phyloP scores from a whole-genome alignment of 2,329 filamentous ascomycete genomes.

The Plenodomus lindquistii region DNA sequence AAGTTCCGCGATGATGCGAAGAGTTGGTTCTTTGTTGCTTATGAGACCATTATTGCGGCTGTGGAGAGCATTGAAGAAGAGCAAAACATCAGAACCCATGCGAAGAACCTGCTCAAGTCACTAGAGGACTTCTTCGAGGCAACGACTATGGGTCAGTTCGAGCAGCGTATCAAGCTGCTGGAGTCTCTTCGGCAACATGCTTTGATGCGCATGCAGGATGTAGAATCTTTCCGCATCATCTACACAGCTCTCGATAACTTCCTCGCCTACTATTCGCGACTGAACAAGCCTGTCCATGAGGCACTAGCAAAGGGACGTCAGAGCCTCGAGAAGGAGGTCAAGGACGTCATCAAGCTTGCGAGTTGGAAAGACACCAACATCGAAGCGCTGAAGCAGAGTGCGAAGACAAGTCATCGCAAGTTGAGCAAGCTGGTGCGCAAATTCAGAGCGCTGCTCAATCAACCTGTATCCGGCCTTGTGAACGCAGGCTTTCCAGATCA shows the following conservation, averaged over 20 bases:
- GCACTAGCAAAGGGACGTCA: slow-evolving; percentile 68
- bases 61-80: slow-evolving; percentile 66
- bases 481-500: slow-evolving; percentile 38
- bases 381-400: slow-evolving; percentile 82
- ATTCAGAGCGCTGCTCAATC: slow-evolving; percentile 77
- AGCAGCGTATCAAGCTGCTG: slow-evolving; percentile 72
- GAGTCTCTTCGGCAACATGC: slow-evolving; percentile 66
- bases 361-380: slow-evolving; percentile 99
- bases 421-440: slow-evolving; percentile 90
- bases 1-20: slow-evolving; percentile 78
- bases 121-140: slow-evolving; percentile 78
- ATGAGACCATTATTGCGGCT: slow-evolving; percentile 81
- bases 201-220: slow-evolving; percentile 61
- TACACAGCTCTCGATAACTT: slow-evolving; percentile 74
- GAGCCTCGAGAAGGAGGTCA: slow-evolving; percentile 87
- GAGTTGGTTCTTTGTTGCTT: slow-evolving; percentile 96
- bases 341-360: slow-evolving; percentile 86
- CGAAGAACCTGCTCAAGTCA: slow-evolving; percentile 70
- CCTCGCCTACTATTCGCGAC: slow-evolving; percentile 73
- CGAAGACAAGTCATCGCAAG: slow-evolving; percentile 86
- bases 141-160: slow-evolving; percentile 81
- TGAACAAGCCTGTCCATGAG: slow-evolving; percentile 67
- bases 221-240: slow-evolving; percentile 55
- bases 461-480: slow-evolving; percentile 69
- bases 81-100: slow-evolving; percentile 65